These are phyloP conservation scores for Globisporangium acanthophoron DNA, from an alignment of 352 stramenopile genomes.

Conservation along the genomic window DNA sequence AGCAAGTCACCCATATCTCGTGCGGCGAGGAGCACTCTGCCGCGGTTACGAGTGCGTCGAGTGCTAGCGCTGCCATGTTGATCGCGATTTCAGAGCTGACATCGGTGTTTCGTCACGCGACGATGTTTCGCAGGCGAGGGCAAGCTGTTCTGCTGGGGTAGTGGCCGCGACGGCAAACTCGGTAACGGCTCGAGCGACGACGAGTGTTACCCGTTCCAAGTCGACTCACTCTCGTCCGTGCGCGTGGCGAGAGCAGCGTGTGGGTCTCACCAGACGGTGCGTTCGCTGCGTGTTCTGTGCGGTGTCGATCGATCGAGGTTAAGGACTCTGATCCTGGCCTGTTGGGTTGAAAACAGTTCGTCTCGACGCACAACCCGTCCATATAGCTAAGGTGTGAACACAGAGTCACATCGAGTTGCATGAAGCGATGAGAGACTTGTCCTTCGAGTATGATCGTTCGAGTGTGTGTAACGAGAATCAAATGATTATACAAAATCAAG, in stretches of 20 bases:
- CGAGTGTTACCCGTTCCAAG: slow-evolving; percentile 36
- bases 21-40: slow-evolving; percentile 67
- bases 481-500: no score
- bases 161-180: slow-evolving; percentile 57
- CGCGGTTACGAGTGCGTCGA: slow-evolving; percentile 49
- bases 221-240: slow-evolving; percentile 55
- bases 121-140: slow-evolving; percentile 32
- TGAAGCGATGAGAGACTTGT: no score
- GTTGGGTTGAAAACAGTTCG: neutral
- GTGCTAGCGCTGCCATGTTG: no score
- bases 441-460: no score
- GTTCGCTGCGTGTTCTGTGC: slow-evolving; percentile 7
- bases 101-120: neutral
- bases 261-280: slow-evolving; percentile 53
- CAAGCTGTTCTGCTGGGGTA: slow-evolving; percentile 65
- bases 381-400: neutral
- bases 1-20: slow-evolving; percentile 37
- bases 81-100: neutral
- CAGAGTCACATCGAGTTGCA: no score
- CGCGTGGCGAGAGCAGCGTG: slow-evolving; percentile 49
- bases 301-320: neutral
- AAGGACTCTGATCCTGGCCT: neutral
- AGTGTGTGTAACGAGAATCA: no score
- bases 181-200: slow-evolving; percentile 55
- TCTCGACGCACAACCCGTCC: slow-evolving; percentile 3